Percentiles rank a stretch among this genome's conserved stretches.
Conservation (phyloP, 2,329 filamentous ascomycete species). For the Clarireedia monteithiana region DNA sequence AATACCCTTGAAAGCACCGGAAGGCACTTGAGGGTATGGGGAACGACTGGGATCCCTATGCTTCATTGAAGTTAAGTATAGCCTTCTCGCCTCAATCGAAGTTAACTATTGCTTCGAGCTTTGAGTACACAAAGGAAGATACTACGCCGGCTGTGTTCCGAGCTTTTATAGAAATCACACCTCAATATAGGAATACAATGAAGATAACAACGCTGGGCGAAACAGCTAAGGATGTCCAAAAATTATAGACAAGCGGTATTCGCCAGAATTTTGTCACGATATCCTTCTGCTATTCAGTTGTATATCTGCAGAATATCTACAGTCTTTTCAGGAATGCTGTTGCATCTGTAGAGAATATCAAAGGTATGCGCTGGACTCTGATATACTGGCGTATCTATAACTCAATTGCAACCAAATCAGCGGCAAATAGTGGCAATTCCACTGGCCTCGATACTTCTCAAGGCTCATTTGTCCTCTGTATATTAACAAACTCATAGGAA, state of each 20-base stretch:
- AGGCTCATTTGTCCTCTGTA: not conserved
- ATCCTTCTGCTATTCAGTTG: not conserved
- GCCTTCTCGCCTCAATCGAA: not conserved
- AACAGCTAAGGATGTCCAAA: not conserved
- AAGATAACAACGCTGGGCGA: not conserved
- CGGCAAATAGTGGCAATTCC: not conserved
- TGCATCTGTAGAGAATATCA: not conserved
- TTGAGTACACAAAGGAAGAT: not conserved
- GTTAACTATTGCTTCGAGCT: not conserved
- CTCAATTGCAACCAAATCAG: not conserved
- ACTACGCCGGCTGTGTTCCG: not conserved
- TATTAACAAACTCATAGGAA: not conserved
- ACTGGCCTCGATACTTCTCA: not conserved
- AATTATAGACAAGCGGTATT: not conserved
- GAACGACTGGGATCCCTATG: not conserved
- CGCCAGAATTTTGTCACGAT: not conserved
- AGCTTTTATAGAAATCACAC: not conserved
- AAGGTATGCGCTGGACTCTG: not conserved
- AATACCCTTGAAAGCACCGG: not conserved
- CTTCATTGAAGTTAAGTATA: not conserved
- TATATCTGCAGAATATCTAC: not conserved
- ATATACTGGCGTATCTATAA: not conserved
- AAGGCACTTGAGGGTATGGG: not conserved
- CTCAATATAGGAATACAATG: not conserved
- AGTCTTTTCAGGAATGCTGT: not conserved